Percentiles rank a stretch among this genome's conserved stretches.
Conservation (phyloP, 2,329 filamentous ascomycete genomes). For the Pestalotiopsis sp. region DNA sequence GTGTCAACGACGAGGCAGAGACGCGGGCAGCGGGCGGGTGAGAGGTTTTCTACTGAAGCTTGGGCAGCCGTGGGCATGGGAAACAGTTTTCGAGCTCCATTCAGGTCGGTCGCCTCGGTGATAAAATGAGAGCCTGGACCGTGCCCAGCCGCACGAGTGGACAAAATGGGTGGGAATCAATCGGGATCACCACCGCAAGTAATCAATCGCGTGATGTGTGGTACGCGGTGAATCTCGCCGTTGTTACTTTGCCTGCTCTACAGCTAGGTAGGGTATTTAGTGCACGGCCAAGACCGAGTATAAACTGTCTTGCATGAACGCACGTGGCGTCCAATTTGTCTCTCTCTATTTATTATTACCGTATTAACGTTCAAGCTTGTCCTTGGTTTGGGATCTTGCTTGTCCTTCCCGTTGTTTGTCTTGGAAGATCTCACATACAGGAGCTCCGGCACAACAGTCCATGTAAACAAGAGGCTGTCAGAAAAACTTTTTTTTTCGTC, state of each 20-base stretch:
- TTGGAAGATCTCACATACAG: background rate
- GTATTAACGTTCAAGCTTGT: background rate
- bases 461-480: background rate
- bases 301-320: background rate
- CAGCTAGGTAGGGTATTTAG: background rate
- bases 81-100: conserved; percentile 12
- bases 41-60: conserved; percentile 10
- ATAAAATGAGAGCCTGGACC: conserved; percentile 13
- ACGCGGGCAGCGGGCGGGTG: background rate
- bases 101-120: conserved; percentile 11
- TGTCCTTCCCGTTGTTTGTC: background rate
- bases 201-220: conserved; percentile 2
- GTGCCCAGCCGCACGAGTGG: conserved; percentile 2
- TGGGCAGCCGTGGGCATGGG: background rate
- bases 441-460: background rate
- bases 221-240: background rate
- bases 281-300: conserved; percentile 2
- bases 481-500: background rate
- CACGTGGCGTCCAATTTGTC: conserved; percentile 2
- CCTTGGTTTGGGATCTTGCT: background rate
- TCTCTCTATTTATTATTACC: background rate
- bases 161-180: conserved; percentile 4
- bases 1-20: background rate
- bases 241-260: background rate
- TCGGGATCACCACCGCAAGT: background rate